Base-by-base conservation (phyloP, 495 filamentous ascomycete genomes). In the Chaetomidium leptoderma region DNA sequence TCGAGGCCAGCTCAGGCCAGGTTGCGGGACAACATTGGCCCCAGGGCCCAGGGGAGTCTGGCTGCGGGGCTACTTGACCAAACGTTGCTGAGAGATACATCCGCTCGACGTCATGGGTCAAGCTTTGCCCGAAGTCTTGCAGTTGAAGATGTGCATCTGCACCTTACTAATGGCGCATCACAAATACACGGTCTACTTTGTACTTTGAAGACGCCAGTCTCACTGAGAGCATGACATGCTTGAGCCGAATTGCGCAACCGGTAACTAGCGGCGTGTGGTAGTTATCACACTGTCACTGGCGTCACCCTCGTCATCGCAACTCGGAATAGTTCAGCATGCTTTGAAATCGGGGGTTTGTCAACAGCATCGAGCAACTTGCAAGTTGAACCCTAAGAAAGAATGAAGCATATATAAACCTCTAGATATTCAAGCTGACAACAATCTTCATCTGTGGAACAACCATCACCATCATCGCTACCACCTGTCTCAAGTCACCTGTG, bases 171-270 rank as follows among this genome's bases (percentile, higher is more conserved):
- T 29, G n/a, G 4, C 19, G 14, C 26, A 36, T 45, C n/a, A 13
- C 14, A 35, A 35, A 1, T 35, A 17, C 36, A 35, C 30, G 17
- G 7, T 4, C 43, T n/a, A 9, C 14, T 30, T 19, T 39, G 36
- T 3, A 13, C 36, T 39, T 39, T 3, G 6, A 19, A 6, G 6
- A 16, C 6, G 32, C 32, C 32, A 8, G 3, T 13, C 32, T 9
- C 24, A 44, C 23, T 23, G 6, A 8, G 8, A 10, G 30, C 48
- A 53, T 53, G 56, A 47, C 30, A 43, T 49, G 57, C 13, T 36
- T 4, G 23, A 17, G 43, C 50, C 32, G 29, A 33, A 60, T 60
- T 48, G 58, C 58, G 58, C 51, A 54, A 60, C 51, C 58, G 57
- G 35, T 39, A 24, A 21, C 6, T 37, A 0, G 10, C 36, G 50